phyloP scores from a whole-genome alignment of 2,329 filamentous ascomycete genomes.

The Trichoderma gracile region DNA sequence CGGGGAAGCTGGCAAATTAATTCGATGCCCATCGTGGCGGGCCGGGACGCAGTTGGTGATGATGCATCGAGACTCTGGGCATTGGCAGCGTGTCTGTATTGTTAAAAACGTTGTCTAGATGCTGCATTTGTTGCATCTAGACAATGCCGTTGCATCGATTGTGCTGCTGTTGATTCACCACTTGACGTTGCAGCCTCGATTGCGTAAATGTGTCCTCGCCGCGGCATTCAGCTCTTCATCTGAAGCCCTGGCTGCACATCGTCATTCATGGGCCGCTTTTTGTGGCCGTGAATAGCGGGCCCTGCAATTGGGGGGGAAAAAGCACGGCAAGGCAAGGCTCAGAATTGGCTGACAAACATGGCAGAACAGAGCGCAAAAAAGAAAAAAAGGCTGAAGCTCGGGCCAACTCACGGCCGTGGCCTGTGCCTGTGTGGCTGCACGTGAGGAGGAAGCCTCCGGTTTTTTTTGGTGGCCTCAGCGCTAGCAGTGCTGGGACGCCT shows the following conservation, averaged over 20 bases:
- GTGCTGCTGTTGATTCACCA: not conserved
- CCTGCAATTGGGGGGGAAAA: constrained; percentile 8
- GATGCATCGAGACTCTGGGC: too few species aligned
- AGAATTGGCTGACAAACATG: not conserved
- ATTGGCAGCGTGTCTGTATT: not conserved
- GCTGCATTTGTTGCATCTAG: not conserved
- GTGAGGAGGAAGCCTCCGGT: constrained; percentile 21
- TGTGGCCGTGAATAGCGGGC: constrained; percentile 21
- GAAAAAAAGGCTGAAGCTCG: constrained; percentile 16
- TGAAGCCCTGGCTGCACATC: constrained; percentile 22
- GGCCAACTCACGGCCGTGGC: constrained; percentile 21
- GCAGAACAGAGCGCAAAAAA: not conserved
- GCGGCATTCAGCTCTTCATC: not conserved
- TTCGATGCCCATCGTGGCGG: not conserved
- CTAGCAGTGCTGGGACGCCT: constrained; percentile 3
- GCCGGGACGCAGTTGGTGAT: not conserved
- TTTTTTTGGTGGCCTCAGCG: constrained; percentile 22
- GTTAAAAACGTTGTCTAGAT: not conserved
- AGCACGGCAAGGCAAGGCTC: not conserved
- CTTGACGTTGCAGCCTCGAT: not conserved
- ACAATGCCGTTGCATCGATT: not conserved
- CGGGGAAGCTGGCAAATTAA: constrained; percentile 22
- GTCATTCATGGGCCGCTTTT: constrained; percentile 23
- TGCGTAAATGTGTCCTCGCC: not conserved
- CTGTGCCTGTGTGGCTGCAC: constrained; percentile 23